Percentiles rank a stretch among this genome's conserved stretches.
These are phyloP conservation scores for Novymonas esmeraldas DNA, from an alignment of 208 protist genomes.

Conservation along the genomic window DNA sequence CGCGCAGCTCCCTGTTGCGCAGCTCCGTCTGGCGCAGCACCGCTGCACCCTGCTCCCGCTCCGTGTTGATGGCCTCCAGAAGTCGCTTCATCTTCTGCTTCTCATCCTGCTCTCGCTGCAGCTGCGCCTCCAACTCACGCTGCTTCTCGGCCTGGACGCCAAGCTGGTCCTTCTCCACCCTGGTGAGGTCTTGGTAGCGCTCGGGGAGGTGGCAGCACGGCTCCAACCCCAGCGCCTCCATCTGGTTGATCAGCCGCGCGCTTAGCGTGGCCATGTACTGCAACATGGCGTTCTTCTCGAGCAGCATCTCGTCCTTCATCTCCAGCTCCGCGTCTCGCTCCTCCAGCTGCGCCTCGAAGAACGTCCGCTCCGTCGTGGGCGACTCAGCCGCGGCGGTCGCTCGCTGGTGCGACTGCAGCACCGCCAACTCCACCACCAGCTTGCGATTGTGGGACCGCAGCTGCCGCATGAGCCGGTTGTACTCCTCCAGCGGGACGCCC, in stretches of 20 bases:
- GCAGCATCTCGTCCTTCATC: conserved; percentile 76
- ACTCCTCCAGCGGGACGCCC: conserved; percentile 63
- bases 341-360: conserved; percentile 56
- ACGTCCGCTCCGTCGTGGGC: conserved; percentile 1
- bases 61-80: conserved; percentile 60
- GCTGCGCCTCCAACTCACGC: conserved; percentile 59
- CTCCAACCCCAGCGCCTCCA: conserved; percentile 58
- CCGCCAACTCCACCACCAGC: conserved; percentile 41
- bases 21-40: conserved; percentile 50
- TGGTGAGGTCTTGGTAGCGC: conserved; percentile 65
- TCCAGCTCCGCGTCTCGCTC: conserved; percentile 70
- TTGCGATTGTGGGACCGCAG: conserved; percentile 61
- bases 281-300: conserved; percentile 78
- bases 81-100: conserved; percentile 57
- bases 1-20: conserved; percentile 56
- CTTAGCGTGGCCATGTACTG: conserved; percentile 76
- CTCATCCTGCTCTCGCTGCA: conserved; percentile 64
- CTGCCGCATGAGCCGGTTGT: conserved; percentile 62
- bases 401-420: conserved; percentile 18
- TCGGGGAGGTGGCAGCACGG: conserved; percentile 78
- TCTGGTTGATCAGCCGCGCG: conserved; percentile 72
- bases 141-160: conserved; percentile 61
- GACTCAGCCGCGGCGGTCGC: not conserved
- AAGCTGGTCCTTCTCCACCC: conserved; percentile 50
- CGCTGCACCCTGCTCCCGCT: conserved; percentile 60